A percentile compares a stretch with the other conserved stretches of the same genome.
Conservation (phyloP, 2,329 filamentous ascomycete genomes). For the Claviceps fusiformis region DNA sequence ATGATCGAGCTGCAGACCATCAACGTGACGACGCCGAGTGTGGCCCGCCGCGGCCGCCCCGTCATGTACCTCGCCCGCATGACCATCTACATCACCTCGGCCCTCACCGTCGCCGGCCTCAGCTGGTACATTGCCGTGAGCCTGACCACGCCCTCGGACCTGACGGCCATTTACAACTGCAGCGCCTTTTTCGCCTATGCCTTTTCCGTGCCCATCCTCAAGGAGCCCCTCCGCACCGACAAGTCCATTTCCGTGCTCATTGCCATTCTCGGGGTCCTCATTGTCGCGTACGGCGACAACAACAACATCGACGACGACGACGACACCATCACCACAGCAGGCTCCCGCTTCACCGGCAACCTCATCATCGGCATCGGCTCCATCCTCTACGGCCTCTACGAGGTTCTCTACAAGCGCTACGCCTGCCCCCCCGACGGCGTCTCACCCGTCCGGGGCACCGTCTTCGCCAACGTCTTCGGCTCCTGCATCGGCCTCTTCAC, state of each 20-base stretch:
- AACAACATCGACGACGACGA: slow-evolving; percentile 29
- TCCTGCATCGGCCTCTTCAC: slow-evolving; percentile 81
- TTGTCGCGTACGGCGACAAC: slow-evolving; percentile 88
- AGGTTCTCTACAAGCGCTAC: slow-evolving; percentile 87
- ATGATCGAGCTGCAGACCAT: slow-evolving; percentile 78
- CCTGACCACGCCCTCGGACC: slow-evolving; percentile 79
- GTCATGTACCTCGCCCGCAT: slow-evolving; percentile 62
- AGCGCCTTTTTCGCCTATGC: slow-evolving; percentile 97
- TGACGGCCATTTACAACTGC: slow-evolving; percentile 99
- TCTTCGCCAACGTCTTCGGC: slow-evolving; percentile 90
- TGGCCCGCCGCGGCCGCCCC: slow-evolving; percentile 26
- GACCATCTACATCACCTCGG: slow-evolving; percentile 69
- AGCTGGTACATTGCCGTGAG: slow-evolving; percentile 95
- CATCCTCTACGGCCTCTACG: slow-evolving; percentile 90
- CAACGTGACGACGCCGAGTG: slow-evolving; percentile 34
- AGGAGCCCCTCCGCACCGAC: slow-evolving; percentile 69
- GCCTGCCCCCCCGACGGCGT: slow-evolving; percentile 89
- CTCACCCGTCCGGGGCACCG: slow-evolving; percentile 73
- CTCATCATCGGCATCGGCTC: slow-evolving; percentile 83
- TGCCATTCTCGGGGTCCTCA: slow-evolving; percentile 76
- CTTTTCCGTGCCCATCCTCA: slow-evolving; percentile 80
- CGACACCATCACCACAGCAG: slow-evolving; percentile 22
- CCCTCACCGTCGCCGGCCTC: slow-evolving; percentile 78
- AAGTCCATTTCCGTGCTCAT: slow-evolving; percentile 80
- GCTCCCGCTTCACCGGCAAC: slow-evolving; percentile 68